Conservation (phyloP, 495 filamentous ascomycete species). For the Cairneyella variabilis region DNA sequence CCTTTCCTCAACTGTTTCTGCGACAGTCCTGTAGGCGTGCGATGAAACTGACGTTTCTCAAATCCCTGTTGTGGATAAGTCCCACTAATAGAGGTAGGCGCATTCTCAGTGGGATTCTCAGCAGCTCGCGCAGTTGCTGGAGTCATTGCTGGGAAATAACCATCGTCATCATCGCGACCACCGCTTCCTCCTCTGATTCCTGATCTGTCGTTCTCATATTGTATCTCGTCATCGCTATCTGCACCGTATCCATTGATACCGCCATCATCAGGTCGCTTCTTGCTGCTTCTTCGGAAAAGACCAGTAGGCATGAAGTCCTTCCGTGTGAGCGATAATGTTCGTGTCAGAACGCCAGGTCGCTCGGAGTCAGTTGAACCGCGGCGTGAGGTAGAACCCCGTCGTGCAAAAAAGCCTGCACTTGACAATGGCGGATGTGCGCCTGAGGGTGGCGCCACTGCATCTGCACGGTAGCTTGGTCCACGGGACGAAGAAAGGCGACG, state of each 20-base stretch:
- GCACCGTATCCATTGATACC: conserved; percentile 45
- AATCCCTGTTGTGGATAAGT: conserved; percentile 7
- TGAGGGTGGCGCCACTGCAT: conserved; percentile 12
- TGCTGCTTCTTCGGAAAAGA: conserved; percentile 53
- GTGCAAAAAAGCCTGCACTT: conserved; percentile 21
- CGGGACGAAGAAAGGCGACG: conserved; percentile 24
- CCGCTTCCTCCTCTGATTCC: conserved; percentile 21
- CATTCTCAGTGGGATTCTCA: conserved; percentile 1
- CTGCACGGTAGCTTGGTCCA: conserved; percentile 24
- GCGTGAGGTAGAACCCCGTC: conserved; percentile 22
- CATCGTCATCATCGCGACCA: conserved; percentile 8
- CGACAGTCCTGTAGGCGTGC: conserved; percentile 66
- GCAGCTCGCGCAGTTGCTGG: conserved; percentile 3
- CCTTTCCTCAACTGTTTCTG: conserved; percentile 50
- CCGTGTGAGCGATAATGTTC: conserved; percentile 61
- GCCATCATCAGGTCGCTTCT: conserved; percentile 37
- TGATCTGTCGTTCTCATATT: conserved; percentile 7
- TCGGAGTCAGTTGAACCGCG: conserved; percentile 38
- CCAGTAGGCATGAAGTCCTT: conserved; percentile 45
- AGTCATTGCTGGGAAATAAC: conserved; percentile 21
- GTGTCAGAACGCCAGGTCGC: conserved; percentile 44
- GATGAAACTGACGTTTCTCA: conserved; percentile 55
- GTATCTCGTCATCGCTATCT: conserved; percentile 22
- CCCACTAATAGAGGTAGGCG: conserved; percentile 15
- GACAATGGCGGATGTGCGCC: conserved; percentile 13